These are phyloP conservation scores for Pythium sp. DNA, from an alignment of 352 stramenopile species.

Conservation along the genomic window DNA sequence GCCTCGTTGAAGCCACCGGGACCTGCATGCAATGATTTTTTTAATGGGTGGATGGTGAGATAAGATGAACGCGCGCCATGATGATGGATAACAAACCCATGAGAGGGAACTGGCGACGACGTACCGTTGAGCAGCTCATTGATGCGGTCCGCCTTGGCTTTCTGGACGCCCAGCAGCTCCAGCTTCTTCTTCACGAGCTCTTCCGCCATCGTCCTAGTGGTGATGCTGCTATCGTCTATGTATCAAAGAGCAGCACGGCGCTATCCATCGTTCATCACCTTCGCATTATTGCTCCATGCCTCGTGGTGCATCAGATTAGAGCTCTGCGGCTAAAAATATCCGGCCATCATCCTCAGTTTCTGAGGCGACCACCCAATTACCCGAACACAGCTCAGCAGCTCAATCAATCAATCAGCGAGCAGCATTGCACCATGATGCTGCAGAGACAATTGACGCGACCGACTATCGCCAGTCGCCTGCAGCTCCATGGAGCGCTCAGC, in stretches of 20 bases:
- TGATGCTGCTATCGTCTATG: background rate
- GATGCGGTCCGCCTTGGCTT: constrained; percentile 56
- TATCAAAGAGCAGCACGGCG: background rate
- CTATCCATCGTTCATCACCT: background rate
- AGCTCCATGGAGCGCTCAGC: constrained; percentile 5
- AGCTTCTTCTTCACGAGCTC: constrained; percentile 78
- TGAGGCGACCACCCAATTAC: constrained; percentile 5
- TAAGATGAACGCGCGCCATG: background rate
- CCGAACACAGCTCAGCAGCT: background rate
- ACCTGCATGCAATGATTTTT: constrained; percentile 19
- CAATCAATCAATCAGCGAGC: background rate
- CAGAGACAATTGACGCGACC: background rate
- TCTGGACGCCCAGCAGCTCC: constrained; percentile 68
- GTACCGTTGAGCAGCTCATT: constrained; percentile 56
- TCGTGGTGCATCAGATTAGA: background rate
- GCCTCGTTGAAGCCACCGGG: constrained; percentile 69
- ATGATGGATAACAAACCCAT: background rate
- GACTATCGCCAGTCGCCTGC: background rate
- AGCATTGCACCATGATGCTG: background rate
- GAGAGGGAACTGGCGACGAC: background rate
- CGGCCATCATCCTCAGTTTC: constrained; percentile 8
- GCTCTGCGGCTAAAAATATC: constrained; percentile 9
- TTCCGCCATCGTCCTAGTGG: constrained; percentile 15
- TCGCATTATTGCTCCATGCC: background rate
- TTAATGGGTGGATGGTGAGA: constrained; percentile 4